Percentiles rank a stretch among this genome's conserved stretches.
Conservation (phyloP, 805 yeast genomes). For the Candida methanosorbosa region DNA sequence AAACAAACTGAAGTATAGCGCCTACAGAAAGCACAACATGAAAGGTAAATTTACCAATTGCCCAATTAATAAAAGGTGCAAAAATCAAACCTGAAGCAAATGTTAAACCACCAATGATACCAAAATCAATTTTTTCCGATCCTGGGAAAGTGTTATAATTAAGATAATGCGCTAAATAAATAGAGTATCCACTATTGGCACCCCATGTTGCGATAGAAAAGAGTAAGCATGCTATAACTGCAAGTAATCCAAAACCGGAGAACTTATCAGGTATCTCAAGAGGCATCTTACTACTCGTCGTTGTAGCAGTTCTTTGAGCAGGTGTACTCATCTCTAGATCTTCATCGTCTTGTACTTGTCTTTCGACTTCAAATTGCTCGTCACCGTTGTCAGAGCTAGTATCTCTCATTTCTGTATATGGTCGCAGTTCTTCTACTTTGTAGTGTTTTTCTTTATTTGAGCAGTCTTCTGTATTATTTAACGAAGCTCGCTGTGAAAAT, state of each 20-base stretch:
- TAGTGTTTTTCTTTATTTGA: too few relatives aligned
- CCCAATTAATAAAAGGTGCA: conserved; percentile 39
- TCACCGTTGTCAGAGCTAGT: too few relatives aligned
- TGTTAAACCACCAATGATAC: conserved; percentile 60
- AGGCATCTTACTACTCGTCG: too few relatives aligned
- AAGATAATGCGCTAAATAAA: conserved; percentile 51
- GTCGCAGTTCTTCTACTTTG: too few relatives aligned
- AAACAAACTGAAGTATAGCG: conserved; percentile 39
- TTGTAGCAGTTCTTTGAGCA: too few relatives aligned
- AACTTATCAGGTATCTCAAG: conserved; percentile 51
- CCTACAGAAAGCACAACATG: conserved; percentile 39
- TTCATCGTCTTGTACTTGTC: too few relatives aligned
- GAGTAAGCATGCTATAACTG: conserved; percentile 36
- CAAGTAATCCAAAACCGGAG: conserved; percentile 51
- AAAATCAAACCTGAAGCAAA: conserved; percentile 45
- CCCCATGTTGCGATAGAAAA: conserved; percentile 67
- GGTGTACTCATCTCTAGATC: too few relatives aligned
- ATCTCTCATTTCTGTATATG: too few relatives aligned
- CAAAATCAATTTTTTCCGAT: conserved; percentile 50
- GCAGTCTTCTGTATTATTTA: too few relatives aligned
- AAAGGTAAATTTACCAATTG: conserved; percentile 34
- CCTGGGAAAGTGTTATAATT: conserved; percentile 42
- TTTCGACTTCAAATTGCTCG: too few relatives aligned
- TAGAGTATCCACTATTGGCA: conserved; percentile 57
- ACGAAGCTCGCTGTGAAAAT: too few relatives aligned